Evolutionary conservation across 2,329 filamentous ascomycete genomes (phyloP).

Genomic region (Aspergillus hortae): DNA sequence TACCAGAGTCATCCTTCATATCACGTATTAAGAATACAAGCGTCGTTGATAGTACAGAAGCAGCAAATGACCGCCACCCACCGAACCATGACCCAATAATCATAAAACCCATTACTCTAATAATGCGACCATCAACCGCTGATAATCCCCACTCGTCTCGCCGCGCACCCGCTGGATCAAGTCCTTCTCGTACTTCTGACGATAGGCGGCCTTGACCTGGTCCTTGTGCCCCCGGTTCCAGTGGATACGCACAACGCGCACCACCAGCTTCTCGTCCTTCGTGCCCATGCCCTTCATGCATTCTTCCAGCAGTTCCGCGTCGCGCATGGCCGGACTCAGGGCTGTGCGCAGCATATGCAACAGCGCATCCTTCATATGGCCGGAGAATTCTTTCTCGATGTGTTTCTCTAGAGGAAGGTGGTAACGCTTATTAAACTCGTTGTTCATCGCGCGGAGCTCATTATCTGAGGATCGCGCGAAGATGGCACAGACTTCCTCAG

Average conservation of each 20-base stretch:
- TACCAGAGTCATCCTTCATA: no score
- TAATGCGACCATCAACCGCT: slow-evolving; percentile 68
- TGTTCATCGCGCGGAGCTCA: slow-evolving; percentile 77
- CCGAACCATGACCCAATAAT: no score
- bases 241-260: slow-evolving; percentile 74
- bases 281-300: slow-evolving; percentile 85
- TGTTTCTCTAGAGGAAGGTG: slow-evolving; percentile 66
- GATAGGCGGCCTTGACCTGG: slow-evolving; percentile 75
- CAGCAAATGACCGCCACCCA: no score
- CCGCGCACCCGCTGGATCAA: slow-evolving; percentile 68
- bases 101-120: slow-evolving; percentile 34
- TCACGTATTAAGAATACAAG: no score
- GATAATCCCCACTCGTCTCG: slow-evolving; percentile 84
- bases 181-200: slow-evolving; percentile 64
- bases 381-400: slow-evolving; percentile 78
- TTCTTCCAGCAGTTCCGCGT: slow-evolving; percentile 77
- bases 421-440: slow-evolving; percentile 71
- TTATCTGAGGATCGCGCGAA: slow-evolving; percentile 71
- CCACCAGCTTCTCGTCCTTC: slow-evolving; percentile 74
- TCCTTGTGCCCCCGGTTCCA: slow-evolving; percentile 75
- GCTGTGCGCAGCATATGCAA: slow-evolving; percentile 75
- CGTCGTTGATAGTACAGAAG: no score
- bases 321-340: slow-evolving; percentile 76
- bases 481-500: slow-evolving; percentile 65
- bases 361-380: slow-evolving; percentile 86